These are phyloP conservation scores for Flaveria floridana DNA, from an alignment of 140 eudicot genomes.

Conservation along the genomic window DNA sequence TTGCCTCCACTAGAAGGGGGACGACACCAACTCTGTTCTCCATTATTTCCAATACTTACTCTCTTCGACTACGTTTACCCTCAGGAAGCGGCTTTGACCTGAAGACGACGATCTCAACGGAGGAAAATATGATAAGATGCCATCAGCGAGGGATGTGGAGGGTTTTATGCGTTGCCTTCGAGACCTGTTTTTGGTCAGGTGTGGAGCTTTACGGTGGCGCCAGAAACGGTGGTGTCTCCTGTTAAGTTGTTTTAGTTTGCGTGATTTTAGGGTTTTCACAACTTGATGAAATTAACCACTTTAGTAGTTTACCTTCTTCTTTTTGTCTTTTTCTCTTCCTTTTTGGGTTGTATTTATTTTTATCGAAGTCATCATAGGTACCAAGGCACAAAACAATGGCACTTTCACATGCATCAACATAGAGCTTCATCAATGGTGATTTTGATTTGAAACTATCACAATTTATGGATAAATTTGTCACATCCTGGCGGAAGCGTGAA, in stretches of 20 bases:
- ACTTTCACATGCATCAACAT: not conserved
- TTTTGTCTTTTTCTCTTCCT: constrained; percentile 12
- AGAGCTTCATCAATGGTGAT: constrained; percentile 4
- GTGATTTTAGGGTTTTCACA: constrained; percentile 28
- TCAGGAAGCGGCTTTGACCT: too few relatives aligned
- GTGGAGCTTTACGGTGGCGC: constrained; percentile 56
- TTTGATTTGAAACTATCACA: constrained; percentile 12
- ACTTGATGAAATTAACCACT: not conserved
- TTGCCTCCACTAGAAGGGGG: too few relatives aligned
- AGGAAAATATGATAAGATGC: constrained; percentile 27
- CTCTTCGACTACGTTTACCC: too few relatives aligned
- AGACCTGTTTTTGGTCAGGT: constrained; percentile 78
- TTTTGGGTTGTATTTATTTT: constrained; percentile 27
- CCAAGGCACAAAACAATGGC: not conserved
- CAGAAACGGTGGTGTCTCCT: constrained; percentile 33
- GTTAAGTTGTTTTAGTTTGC: constrained; percentile 34
- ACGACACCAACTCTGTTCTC: too few relatives aligned
- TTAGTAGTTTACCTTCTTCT: not conserved
- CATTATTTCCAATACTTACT: too few relatives aligned
- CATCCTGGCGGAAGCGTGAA: too few relatives aligned
- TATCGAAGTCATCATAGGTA: not conserved
- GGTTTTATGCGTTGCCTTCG: constrained; percentile 75
- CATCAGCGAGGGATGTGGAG: constrained; percentile 7
- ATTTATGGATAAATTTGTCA: constrained; percentile 11
- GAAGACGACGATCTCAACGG: constrained; percentile 50